Evolutionary conservation across 768 basidiomycete genomes (phyloP), one percentile per base, ranked within the genome.

Genomic region (Sporobolomyces roseus): DNA sequence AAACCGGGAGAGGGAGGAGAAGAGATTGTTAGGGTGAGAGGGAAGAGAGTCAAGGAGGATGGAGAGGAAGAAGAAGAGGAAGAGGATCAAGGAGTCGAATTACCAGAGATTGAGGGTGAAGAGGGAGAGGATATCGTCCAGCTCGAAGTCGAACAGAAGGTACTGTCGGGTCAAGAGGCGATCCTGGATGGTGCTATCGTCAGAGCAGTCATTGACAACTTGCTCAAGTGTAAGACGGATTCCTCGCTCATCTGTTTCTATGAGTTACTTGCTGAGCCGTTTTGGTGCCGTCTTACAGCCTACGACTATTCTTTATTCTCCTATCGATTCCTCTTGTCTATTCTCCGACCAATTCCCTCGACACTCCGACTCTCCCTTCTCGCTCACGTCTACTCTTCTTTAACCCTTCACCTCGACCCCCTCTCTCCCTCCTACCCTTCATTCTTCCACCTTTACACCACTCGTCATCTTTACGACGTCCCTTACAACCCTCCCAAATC

Each of bases 171-270:
- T 25, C 82, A 88, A 58, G 81, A 81, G 75, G 83, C 84, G 49
- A 85, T 92, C 76, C 83, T 91, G 82, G 81, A 86, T 58, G 91
- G 91, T 30, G 89, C 84, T 5, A 90, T 91, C 74, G 88, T 90
- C 45, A 86, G 84, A 76, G 83, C 86, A 50, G 89, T 89, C n/a
- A 84, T 92, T 55, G 80, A 82, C 25, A 87, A 83, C 71, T 91
- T 91, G 35, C 84, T 82, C 16, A 82, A 87, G 84, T 56, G n/a
- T n/a, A n/a, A n/a, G n/a, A n/a, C n/a, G n/a, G n/a, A n/a, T n/a
- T n/a, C n/a, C n/a, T n/a, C n/a, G n/a, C n/a, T n/a, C n/a, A n/a
- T n/a, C n/a, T n/a, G n/a, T n/a, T n/a, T n/a, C n/a, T n/a, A n/a
- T n/a, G n/a, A n/a, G n/a, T n/a, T n/a, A n/a, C n/a, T n/a, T n/a